phyloP scores from a whole-genome alignment of 1,284 basidiomycete genomes.

The Puccinia coronata region DNA sequence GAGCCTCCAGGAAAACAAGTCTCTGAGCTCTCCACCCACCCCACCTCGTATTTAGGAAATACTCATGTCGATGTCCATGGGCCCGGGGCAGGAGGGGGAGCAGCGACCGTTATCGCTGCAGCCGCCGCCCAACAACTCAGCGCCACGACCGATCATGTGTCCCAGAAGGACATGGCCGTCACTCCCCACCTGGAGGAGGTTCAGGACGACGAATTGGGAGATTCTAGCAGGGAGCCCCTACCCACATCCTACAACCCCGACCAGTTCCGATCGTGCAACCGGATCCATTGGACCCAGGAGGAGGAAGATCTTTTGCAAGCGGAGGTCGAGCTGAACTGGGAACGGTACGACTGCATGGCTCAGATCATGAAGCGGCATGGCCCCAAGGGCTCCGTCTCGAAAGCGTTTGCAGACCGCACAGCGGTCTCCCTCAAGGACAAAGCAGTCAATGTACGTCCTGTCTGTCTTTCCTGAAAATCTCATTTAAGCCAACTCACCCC shows the following conservation, averaged over 20 bases:
- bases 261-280: constrained; percentile 42
- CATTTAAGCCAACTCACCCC: not conserved
- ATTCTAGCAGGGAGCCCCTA: not conserved
- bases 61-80: constrained; percentile 35
- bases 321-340: constrained; percentile 41
- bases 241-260: constrained; percentile 41
- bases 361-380: constrained; percentile 49
- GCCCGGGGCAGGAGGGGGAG: constrained; percentile 41
- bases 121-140: not conserved
- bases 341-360: constrained; percentile 47
- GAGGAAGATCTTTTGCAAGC: constrained; percentile 41
- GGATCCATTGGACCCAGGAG: constrained; percentile 47
- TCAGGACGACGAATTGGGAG: not conserved
- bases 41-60: not conserved
- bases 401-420: constrained; percentile 39
- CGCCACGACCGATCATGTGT: not conserved
- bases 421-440: constrained; percentile 48
- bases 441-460: constrained; percentile 40
- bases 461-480: not conserved
- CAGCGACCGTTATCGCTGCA: constrained; percentile 37
- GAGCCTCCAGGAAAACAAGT: not conserved
- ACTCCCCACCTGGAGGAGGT: not conserved
- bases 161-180: not conserved
- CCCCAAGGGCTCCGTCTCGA: constrained; percentile 34
- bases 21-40: not conserved